Evolutionary conservation across 257 asterid genomes (phyloP), one percentile per base, ranked within the genome.

Genomic region (Verbena officinalis): DNA sequence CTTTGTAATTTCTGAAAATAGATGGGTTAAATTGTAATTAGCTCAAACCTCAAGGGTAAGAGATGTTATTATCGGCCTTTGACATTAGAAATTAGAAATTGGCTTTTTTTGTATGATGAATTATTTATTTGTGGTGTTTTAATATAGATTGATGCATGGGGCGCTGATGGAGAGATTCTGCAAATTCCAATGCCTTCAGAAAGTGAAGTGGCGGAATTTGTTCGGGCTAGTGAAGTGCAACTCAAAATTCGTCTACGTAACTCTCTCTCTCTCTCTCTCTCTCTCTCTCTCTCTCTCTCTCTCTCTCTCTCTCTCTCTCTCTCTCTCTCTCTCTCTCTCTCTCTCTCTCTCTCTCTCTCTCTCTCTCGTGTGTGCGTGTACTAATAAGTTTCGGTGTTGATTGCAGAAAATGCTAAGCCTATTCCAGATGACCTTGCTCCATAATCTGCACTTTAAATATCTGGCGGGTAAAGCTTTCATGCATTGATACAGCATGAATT

Each of bases 71-170:
- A n/a, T n/a, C n/a, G n/a, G n/a, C n/a, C n/a, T n/a, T n/a, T n/a
- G n/a, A n/a, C n/a, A n/a, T n/a, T n/a, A n/a, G n/a, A n/a, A n/a
- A n/a, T n/a, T n/a, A n/a, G n/a, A n/a, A n/a, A n/a, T n/a, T n/a
- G n/a, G n/a, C n/a, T n/a, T n/a, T n/a, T n/a, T n/a, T n/a, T n/a
- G n/a, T 27, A 33, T 16, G 10, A 30, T 12, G 57, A 12, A 24
- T 24, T 63, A 27, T 22, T 54, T 59, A 14, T 33, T 62, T 52
- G 55, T 50, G 60, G 11, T 31, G 20, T 38, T 64, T 20, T 55
- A n/a, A 49, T 59, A 67, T 71, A 93, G 98, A 80, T 93, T 68
- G 91, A 84, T 57, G 88, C 88, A 39, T 84, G 95, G 91, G 97
- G 96, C 40, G 62, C 43, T 54, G 97, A 89, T 62, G 98, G 98